Base-by-base conservation (phyloP, 2,329 filamentous ascomycete species). In the Aspergillus sp. region DNA sequence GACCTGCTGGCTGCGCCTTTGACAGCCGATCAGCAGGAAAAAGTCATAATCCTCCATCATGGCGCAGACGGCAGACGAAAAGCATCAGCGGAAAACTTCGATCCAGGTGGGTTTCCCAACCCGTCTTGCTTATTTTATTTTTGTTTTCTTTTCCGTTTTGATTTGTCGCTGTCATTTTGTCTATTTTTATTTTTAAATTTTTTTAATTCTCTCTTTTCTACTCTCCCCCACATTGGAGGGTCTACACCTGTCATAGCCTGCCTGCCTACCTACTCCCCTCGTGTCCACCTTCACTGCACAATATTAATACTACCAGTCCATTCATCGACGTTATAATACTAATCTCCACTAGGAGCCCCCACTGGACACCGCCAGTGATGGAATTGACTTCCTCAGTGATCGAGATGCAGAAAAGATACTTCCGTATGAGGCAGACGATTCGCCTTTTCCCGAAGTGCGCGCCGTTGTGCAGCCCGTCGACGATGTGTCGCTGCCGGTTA, bases 391-490 rank as follows among this genome's bases (percentile, higher is more conserved):
- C 29, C 56, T 67, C 13, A 53, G 51, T 31, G 64, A 67, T 43
- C 44, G 50, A 13, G 62, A 64, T 50, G 64, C 61, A 27, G 53
- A 59, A 19, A 45, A 59, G 40, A 55, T 59, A 28, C 56, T 67
- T 19, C 57, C 62, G 6, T 66, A 64, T 40, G 63, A 66, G 29
- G 64, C 61, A 10, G 56, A 64, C 27, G 56, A 67, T 44, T 67
- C 64, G n/a, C 64, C 64, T 2, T 67, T 62, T 38, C 64, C 64
- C 1, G 64, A 67, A 47, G 64, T 67, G 28, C 64, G 64, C 39
- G 64, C 64, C 6, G 64, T 66, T 34, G 57, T 67, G 12, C 53
- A 50, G 27, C 61, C 64, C 1, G 53, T 57, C 28, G 56, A 67
- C 46, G 62, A 67, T 46, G 43, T 53, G 10, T 50, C 49, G 2